Percentiles rank a stretch among this genome's conserved stretches.
phyloP scores from a whole-genome alignment of 768 basidiomycete genomes.

The Panaeolus papilionaceus region DNA sequence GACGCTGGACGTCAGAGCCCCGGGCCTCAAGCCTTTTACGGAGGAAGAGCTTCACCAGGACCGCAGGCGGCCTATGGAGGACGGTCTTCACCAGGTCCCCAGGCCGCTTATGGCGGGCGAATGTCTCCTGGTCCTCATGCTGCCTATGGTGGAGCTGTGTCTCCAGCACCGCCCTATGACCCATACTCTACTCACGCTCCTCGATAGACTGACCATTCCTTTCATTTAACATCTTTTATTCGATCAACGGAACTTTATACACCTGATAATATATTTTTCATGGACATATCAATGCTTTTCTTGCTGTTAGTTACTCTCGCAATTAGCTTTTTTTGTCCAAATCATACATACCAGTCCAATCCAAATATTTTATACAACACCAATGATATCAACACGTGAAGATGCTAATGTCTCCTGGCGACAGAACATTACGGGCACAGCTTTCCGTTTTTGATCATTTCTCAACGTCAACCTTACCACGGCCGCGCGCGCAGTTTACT shows the following conservation, averaged over 20 bases:
- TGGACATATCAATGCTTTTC: not conserved
- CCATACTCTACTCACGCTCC: not conserved
- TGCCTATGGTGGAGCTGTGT: conserved; percentile 39
- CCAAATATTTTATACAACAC: not conserved
- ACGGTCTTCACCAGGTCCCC: conserved; percentile 47
- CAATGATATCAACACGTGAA: conserved; percentile 12
- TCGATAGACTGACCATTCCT: not conserved
- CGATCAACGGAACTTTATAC: conserved; percentile 1
- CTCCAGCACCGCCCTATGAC: conserved; percentile 22
- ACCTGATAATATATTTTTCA: conserved; percentile 3
- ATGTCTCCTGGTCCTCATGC: conserved; percentile 53
- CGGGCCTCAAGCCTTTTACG: conserved; percentile 36
- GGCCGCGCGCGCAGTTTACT: not conserved
- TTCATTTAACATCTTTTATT: not conserved
- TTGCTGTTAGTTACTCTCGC: conserved; percentile 11
- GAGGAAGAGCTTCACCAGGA: conserved; percentile 39
- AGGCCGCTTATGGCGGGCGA: conserved; percentile 46
- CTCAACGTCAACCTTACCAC: conserved; percentile 17
- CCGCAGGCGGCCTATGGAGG: conserved; percentile 40
- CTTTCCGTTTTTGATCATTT: conserved; percentile 15
- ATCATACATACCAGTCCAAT: conserved; percentile 14
- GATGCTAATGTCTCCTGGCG: not conserved
- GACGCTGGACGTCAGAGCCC: conserved; percentile 38
- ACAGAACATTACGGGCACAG: conserved; percentile 15
- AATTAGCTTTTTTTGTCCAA: conserved; percentile 7